Evolutionary conservation across 2,329 filamentous ascomycete species (phyloP).

Genomic region (Aspergillus sp.): DNA sequence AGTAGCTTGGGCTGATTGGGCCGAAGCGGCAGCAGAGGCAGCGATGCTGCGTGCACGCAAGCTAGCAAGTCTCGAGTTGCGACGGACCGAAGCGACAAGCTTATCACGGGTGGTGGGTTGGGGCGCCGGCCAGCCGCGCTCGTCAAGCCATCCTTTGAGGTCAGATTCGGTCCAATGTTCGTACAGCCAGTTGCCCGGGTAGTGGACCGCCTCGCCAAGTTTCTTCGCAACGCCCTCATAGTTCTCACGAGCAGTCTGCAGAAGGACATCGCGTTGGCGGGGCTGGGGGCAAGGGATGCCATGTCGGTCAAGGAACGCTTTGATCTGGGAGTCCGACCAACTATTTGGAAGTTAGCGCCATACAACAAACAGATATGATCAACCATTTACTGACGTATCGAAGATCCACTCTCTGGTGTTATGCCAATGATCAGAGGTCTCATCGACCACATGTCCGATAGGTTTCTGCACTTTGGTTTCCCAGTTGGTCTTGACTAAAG

Average conservation of each 20-base stretch:
- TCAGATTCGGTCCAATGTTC: constrained; percentile 89
- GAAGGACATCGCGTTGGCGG: constrained; percentile 76
- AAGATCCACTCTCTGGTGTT: constrained; percentile 88
- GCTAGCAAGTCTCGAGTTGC: constrained; percentile 80
- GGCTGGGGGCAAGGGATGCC: constrained; percentile 85
- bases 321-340: constrained; percentile 91
- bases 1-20: constrained; percentile 68
- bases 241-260: constrained; percentile 74
- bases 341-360: constrained; percentile 50
- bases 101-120: constrained; percentile 83
- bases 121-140: constrained; percentile 79
- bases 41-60: constrained; percentile 64
- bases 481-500: constrained; percentile 88
- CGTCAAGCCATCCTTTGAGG: constrained; percentile 89
- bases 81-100: constrained; percentile 83
- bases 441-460: constrained; percentile 78
- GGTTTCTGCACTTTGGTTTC: constrained; percentile 68
- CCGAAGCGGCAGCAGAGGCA: constrained; percentile 62
- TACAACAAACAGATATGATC: constrained; percentile 6
- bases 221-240: constrained; percentile 78
- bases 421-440: constrained; percentile 68
- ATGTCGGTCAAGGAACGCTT: constrained; percentile 87
- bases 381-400: constrained; percentile 59
- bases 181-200: constrained; percentile 95
- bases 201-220: constrained; percentile 72